Conservation (phyloP, 495 filamentous ascomycete species). For the Neurospora tetrasperma region DNA sequence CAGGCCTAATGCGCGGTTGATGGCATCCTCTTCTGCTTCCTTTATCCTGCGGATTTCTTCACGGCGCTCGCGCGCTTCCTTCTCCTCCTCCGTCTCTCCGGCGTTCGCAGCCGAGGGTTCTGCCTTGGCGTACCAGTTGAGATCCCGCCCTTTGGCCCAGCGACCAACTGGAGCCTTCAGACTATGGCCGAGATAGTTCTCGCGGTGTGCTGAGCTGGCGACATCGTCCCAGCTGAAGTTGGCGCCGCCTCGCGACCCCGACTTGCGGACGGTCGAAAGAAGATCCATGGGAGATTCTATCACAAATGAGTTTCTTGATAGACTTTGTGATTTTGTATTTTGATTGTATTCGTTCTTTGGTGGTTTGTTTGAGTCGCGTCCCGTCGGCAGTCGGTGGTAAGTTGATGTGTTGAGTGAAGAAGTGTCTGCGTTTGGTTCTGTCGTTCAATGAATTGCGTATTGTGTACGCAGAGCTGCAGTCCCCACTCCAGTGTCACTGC, state of each 20-base stretch:
- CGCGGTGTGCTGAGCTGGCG: slow-evolving; percentile 72
- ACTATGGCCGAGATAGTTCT: slow-evolving; percentile 96
- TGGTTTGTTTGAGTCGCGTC: background rate
- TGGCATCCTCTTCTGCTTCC: slow-evolving; percentile 85
- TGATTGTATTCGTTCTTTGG: background rate
- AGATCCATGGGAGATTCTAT: slow-evolving; percentile 63
- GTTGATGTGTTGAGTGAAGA: background rate
- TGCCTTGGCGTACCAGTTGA: slow-evolving; percentile 79
- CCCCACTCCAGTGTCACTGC: background rate
- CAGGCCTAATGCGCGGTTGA: slow-evolving; percentile 70
- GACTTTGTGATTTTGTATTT: background rate
- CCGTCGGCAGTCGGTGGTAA: background rate
- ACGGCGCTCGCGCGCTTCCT: slow-evolving; percentile 50
- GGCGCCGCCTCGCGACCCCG: slow-evolving; percentile 85
- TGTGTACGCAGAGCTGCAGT: too few relatives aligned
- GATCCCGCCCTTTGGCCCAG: slow-evolving; percentile 85
- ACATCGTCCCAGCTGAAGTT: slow-evolving; percentile 98
- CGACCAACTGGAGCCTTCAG: slow-evolving; percentile 92
- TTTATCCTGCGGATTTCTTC: slow-evolving; percentile 79
- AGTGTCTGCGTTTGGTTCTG: background rate
- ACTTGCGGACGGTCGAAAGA: slow-evolving; percentile 82
- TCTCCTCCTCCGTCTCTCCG: slow-evolving; percentile 51
- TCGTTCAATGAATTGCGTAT: background rate
- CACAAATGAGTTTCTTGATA: background rate
- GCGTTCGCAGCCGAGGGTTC: slow-evolving; percentile 38